Percentiles rank a stretch among this genome's conserved stretches.
Evolutionary conservation across 2,329 filamentous ascomycete species (phyloP).

Genomic region (Aspergillus calidoustus): DNA sequence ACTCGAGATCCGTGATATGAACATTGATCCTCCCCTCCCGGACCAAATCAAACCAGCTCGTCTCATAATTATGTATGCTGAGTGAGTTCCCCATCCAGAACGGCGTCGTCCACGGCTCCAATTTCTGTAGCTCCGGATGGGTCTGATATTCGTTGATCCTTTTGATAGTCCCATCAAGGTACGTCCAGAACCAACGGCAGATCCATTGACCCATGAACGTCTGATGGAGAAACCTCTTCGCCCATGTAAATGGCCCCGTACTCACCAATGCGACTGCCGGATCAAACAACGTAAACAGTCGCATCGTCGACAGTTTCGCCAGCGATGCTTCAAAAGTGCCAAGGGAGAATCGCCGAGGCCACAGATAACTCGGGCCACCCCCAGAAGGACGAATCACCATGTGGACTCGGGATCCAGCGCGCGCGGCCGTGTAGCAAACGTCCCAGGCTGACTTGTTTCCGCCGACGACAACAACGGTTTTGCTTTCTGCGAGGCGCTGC

Average conservation of each 20-base stretch:
- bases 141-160: conserved; percentile 46
- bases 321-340: conserved; percentile 7
- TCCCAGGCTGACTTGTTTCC: conserved; percentile 65
- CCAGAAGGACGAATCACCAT: conserved; percentile 60
- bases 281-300: conserved; percentile 69
- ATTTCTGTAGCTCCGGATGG: conserved; percentile 40
- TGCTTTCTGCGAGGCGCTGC: conserved; percentile 29
- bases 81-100: conserved; percentile 58
- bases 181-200: conserved; percentile 53
- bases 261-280: conserved; percentile 67
- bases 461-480: conserved; percentile 58
- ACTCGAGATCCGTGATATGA: conserved; percentile 55
- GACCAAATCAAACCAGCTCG: conserved; percentile 58
- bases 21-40: conserved; percentile 55
- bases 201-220: not conserved
- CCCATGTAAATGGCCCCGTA: conserved; percentile 32
- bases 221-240: not conserved
- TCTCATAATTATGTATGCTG: conserved; percentile 62
- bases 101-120: conserved; percentile 42
- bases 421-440: conserved; percentile 60
- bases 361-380: conserved; percentile 64
- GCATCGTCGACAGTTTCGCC: conserved; percentile 42
- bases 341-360: conserved; percentile 60
- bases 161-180: conserved; percentile 50
- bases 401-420: conserved; percentile 57